Evolutionary conservation across 2,329 filamentous ascomycete genomes (phyloP).

Genomic region (Knufia petricola): DNA sequence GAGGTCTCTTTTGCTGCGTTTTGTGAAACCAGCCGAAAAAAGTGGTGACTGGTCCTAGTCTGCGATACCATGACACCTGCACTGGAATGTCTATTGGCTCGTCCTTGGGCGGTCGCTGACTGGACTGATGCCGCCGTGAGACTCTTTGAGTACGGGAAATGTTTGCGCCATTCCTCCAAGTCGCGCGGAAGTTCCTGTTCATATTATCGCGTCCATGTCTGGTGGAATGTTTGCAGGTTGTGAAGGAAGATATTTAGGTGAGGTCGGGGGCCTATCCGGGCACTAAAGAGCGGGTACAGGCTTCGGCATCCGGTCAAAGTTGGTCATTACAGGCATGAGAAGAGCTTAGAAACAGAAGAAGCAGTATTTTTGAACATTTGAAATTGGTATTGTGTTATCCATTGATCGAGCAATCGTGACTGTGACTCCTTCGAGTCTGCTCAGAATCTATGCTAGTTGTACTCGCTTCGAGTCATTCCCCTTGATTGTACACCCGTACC

Average conservation of each 20-base stretch:
- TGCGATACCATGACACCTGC: constrained; percentile 21
- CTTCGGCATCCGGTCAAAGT: background rate
- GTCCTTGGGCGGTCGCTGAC: constrained; percentile 6
- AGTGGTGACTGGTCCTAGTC: constrained; percentile 21
- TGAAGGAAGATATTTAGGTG: background rate
- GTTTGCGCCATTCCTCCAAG: constrained; percentile 1
- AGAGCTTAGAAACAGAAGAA: background rate
- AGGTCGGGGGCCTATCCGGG: background rate
- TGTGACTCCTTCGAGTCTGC: background rate
- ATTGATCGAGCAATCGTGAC: constrained; percentile 1
- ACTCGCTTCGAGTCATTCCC: background rate
- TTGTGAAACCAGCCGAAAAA: constrained; percentile 31
- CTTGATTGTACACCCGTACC: constrained; percentile 7
- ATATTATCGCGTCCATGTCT: constrained; percentile 4
- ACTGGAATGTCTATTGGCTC: constrained; percentile 21
- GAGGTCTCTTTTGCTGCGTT: constrained; percentile 62
- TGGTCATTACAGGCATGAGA: background rate
- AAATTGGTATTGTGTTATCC: constrained; percentile 5
- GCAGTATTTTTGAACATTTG: background rate
- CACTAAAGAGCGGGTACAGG: background rate
- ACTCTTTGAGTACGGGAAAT: background rate
- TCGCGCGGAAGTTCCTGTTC: background rate
- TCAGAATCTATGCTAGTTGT: background rate
- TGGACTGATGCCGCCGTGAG: background rate
- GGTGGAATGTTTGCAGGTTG: too few species aligned